These are phyloP conservation scores for Simmondsia chinensis DNA, from an alignment of 148 eudicot genomes.

Conservation along the genomic window DNA sequence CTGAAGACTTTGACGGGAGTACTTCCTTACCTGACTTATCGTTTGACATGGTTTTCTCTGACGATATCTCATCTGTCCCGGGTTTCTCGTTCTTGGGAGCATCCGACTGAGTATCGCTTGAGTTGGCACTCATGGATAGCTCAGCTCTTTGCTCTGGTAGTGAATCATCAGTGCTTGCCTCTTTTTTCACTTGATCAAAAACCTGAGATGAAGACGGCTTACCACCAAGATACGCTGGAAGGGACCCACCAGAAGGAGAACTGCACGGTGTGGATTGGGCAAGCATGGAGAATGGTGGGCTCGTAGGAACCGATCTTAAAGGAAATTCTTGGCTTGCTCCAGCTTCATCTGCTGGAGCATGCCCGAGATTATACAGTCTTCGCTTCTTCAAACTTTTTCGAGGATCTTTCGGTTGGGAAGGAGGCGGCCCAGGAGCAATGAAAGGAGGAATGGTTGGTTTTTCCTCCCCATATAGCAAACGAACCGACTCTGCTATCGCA, in stretches of 20 bases:
- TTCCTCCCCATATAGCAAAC: conserved; percentile 62
- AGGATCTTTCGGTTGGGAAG: conserved; percentile 75
- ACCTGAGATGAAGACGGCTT: conserved; percentile 2
- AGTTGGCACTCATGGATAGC: conserved; percentile 23
- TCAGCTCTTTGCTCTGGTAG: conserved; percentile 13
- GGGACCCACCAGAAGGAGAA: too few relatives aligned
- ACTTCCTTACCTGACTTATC: conserved; percentile 23
- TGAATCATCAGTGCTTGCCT: conserved; percentile 9
- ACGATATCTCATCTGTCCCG: conserved; percentile 38
- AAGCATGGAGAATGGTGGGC: conserved; percentile 11
- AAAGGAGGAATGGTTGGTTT: conserved; percentile 77
- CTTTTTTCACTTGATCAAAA: conserved; percentile 13
- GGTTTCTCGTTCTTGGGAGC: conserved; percentile 11
- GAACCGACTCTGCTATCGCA: conserved; percentile 79
- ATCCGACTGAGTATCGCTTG: conserved; percentile 39
- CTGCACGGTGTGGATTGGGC: too few relatives aligned
- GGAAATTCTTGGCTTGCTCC: conserved; percentile 26
- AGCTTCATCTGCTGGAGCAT: conserved; percentile 16
- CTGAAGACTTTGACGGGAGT: too few relatives aligned
- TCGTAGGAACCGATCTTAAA: conserved; percentile 17
- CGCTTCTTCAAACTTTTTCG: conserved; percentile 34
- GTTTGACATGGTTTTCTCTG: conserved; percentile 43
- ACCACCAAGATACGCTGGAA: too few relatives aligned
- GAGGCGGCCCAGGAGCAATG: conserved; percentile 64
- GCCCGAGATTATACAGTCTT: conserved; percentile 14